Conservation (phyloP, 176 grass and related monocot genomes). For the Zea luxurians region DNA sequence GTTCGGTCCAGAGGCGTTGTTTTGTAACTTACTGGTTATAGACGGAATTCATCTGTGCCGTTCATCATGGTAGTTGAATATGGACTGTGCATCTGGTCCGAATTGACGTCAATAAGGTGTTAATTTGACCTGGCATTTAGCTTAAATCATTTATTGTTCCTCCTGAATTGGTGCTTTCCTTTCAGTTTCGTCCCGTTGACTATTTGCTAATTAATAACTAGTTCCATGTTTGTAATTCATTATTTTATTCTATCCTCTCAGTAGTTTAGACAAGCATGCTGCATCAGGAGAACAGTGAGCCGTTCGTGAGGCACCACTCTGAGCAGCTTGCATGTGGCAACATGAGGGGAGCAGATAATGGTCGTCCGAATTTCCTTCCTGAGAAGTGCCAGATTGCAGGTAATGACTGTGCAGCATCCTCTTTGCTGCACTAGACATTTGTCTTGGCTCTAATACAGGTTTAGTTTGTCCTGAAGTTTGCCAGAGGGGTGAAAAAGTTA, state of each 20-base stretch:
- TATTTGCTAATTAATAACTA: constrained; percentile 15
- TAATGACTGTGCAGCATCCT: constrained; percentile 18
- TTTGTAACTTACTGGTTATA: neutral
- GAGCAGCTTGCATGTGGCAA: constrained; percentile 51
- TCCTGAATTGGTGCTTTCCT: neutral
- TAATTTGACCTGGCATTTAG: neutral
- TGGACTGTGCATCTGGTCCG: neutral
- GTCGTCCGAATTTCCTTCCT: constrained; percentile 41
- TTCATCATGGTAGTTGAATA: neutral
- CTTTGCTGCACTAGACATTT: neutral
- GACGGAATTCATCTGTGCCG: neutral
- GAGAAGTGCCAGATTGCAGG: constrained; percentile 50
- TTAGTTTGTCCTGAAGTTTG: constrained; percentile 36
- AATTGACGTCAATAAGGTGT: neutral
- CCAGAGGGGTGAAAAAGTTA: constrained; percentile 21
- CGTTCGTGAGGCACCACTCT: constrained; percentile 40
- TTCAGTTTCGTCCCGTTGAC: constrained; percentile 10
- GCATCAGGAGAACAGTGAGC: constrained; percentile 50
- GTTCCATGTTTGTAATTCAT: constrained; percentile 1
- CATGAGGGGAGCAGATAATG: constrained; percentile 40
- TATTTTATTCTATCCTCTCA: constrained; percentile 16
- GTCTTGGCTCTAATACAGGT: constrained; percentile 7
- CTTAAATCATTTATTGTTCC: neutral
- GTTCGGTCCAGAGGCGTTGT: constrained; percentile 2
- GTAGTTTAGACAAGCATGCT: constrained; percentile 38